Evolutionary conservation across 352 stramenopile genomes (phyloP).

Genomic region (Phytophthora meadii): DNA sequence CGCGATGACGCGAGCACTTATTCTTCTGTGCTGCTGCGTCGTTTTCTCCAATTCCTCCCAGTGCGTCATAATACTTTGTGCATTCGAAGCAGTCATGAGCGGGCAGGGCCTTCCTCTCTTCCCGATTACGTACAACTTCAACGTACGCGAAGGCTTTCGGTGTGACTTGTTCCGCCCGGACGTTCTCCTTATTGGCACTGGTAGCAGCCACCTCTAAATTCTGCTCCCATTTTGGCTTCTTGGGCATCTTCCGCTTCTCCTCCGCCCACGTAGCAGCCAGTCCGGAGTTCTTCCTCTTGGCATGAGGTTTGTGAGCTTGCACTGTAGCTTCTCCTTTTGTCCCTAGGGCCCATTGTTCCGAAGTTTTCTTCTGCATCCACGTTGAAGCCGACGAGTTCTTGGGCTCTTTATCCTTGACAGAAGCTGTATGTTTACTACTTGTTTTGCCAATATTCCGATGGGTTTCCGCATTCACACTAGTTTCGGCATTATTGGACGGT

Average conservation of each 20-base stretch:
- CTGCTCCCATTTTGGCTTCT: constrained; percentile 34
- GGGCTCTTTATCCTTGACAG: constrained; percentile 3
- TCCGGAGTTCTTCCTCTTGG: constrained; percentile 17
- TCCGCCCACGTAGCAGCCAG: constrained; percentile 50
- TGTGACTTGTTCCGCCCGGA: constrained; percentile 16
- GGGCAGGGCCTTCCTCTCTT: constrained; percentile 61
- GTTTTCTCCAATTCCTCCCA: constrained; percentile 51
- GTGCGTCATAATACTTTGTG: constrained; percentile 80
- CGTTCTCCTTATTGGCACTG: constrained; percentile 25
- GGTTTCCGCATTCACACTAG: constrained; percentile 3
- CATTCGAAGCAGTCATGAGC: constrained; percentile 79
- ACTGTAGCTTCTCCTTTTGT: constrained; percentile 4
- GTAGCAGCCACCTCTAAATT: constrained; percentile 8
- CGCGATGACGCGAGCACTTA: constrained; percentile 80
- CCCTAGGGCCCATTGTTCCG: not conserved
- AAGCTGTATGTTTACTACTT: not conserved
- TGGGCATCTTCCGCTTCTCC: constrained; percentile 43
- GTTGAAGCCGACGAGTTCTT: not conserved
- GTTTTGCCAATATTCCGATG: constrained; percentile 4
- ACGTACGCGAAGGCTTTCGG: constrained; percentile 54
- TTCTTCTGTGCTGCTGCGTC: constrained; percentile 52
- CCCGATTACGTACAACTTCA: constrained; percentile 82
- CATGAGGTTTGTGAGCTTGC: constrained; percentile 5
- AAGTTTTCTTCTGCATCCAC: constrained; percentile 31
- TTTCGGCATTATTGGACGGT: constrained; percentile 12